Percentiles rank a stretch among this genome's conserved stretches.
Conservation (phyloP, 495 filamentous ascomycete genomes). For the Aspergillus diversus region DNA sequence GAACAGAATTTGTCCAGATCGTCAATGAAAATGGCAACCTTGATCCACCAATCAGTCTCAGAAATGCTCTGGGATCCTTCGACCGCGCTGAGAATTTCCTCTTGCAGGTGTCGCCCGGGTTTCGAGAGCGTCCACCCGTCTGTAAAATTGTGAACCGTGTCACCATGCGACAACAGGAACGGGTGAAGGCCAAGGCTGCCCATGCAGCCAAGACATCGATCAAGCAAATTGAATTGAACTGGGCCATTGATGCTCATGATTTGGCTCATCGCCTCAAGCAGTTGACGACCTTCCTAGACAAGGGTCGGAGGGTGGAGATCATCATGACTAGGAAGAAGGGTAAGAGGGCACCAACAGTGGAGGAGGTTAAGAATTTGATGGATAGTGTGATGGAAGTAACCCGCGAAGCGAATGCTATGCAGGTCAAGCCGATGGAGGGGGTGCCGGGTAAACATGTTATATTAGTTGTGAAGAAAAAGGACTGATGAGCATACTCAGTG, state of each 20-base stretch:
- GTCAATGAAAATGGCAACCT: slow-evolving; percentile 55
- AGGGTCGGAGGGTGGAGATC: slow-evolving; percentile 67
- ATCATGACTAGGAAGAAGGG: slow-evolving; percentile 53
- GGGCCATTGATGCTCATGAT: slow-evolving; percentile 75
- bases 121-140: slow-evolving; percentile 48
- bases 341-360: slow-evolving; percentile 45
- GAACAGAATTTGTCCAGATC: slow-evolving; percentile 52
- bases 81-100: slow-evolving; percentile 57
- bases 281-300: slow-evolving; percentile 62
- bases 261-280: slow-evolving; percentile 61
- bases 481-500: not conserved
- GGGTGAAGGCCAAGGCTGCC: slow-evolving; percentile 44
- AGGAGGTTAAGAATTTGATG: slow-evolving; percentile 48
- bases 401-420: slow-evolving; percentile 40
- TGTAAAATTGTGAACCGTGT: slow-evolving; percentile 68
- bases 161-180: slow-evolving; percentile 43
- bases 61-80: slow-evolving; percentile 50
- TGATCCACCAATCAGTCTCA: slow-evolving; percentile 44
- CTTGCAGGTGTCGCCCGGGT: slow-evolving; percentile 54
- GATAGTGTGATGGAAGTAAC: slow-evolving; percentile 40
- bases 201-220: slow-evolving; percentile 33
- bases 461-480: slow-evolving; percentile 44
- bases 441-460: slow-evolving; percentile 45
- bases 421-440: slow-evolving; percentile 47
- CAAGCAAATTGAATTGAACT: slow-evolving; percentile 84